phyloP scores from a whole-genome alignment of 192 early-diverging fungal genomes.

The Gonapodya prolifera region DNA sequence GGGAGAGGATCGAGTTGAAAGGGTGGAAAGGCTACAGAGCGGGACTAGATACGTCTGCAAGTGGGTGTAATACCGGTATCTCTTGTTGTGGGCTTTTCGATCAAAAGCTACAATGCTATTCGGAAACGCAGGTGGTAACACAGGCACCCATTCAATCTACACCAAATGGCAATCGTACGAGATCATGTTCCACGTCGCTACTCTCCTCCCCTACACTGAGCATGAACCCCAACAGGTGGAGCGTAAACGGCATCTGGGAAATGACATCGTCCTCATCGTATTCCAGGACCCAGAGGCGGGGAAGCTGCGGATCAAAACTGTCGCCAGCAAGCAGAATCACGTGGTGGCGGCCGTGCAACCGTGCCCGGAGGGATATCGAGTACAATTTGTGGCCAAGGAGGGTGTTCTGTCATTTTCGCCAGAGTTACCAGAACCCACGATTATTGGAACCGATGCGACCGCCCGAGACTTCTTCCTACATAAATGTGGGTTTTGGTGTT shows the following conservation, averaged over 20 bases:
- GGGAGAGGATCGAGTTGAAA: conserved; percentile 51
- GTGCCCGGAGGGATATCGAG: conserved; percentile 29
- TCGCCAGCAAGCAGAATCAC: conserved; percentile 43
- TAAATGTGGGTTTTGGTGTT: conserved; percentile 22
- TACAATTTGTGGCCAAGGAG: conserved; percentile 21
- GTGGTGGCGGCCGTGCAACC: conserved; percentile 39
- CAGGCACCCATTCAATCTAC: conserved; percentile 53
- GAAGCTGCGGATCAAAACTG: conserved; percentile 21
- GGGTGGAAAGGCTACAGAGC: conserved; percentile 69
- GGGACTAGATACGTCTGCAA: conserved; percentile 56
- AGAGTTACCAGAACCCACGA: conserved; percentile 37
- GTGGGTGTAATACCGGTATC: conserved; percentile 24
- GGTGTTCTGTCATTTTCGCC: conserved; percentile 50
- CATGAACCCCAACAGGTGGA: conserved; percentile 41
- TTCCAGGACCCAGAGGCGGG: conserved; percentile 33
- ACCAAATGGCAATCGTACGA: conserved; percentile 62
- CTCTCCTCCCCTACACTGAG: conserved; percentile 52
- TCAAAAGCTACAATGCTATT: too few species aligned
- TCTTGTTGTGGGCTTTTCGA: too few species aligned
- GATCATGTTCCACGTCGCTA: conserved; percentile 67
- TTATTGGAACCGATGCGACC: conserved; percentile 38
- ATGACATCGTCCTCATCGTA: conserved; percentile 55
- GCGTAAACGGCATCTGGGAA: conserved; percentile 58
- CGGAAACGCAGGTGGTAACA: too few species aligned
- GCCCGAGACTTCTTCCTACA: conserved; percentile 51